phyloP scores from a whole-genome alignment of 2,329 filamentous ascomycete genomes.

The Phyllosticta capitalensis region DNA sequence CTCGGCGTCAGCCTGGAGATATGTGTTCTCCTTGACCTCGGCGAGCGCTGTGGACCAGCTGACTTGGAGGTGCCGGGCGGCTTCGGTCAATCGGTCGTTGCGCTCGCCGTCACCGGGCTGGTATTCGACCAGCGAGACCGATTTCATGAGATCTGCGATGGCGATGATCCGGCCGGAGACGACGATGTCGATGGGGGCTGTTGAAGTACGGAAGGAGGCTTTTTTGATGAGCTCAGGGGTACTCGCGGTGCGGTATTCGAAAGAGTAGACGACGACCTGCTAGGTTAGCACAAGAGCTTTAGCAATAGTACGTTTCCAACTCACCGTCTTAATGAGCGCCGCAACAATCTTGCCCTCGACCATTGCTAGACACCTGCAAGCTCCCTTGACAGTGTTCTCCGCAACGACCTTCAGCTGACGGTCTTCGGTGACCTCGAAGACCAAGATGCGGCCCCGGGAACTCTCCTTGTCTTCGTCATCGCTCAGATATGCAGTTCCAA shows the following conservation, averaged over 20 bases:
- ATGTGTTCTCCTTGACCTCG: slow-evolving; percentile 61
- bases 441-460: slow-evolving; percentile 66
- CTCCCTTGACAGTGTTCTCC: slow-evolving; percentile 62
- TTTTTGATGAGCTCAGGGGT: slow-evolving; percentile 53
- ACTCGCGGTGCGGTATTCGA: slow-evolving; percentile 44
- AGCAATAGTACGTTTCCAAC: slow-evolving; percentile 10
- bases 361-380: slow-evolving; percentile 69
- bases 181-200: slow-evolving; percentile 72
- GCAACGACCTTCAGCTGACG: slow-evolving; percentile 63
- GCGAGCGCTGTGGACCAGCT: slow-evolving; percentile 74
- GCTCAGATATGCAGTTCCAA: slow-evolving; percentile 76
- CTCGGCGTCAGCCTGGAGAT: slow-evolving; percentile 75
- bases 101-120: slow-evolving; percentile 43
- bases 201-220: slow-evolving; percentile 70
- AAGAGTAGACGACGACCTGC: slow-evolving; percentile 50
- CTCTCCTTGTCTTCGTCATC: slow-evolving; percentile 41
- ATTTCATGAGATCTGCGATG: slow-evolving; percentile 91
- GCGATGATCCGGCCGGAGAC: slow-evolving; percentile 68
- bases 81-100: slow-evolving; percentile 58
- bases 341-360: slow-evolving; percentile 68
- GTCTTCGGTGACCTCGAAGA: slow-evolving; percentile 72
- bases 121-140: slow-evolving; percentile 69
- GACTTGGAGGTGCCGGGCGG: slow-evolving; percentile 71
- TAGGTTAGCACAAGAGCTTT: no score
- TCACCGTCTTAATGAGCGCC: slow-evolving; percentile 78